Evolutionary conservation across 2,329 filamentous ascomycete genomes (phyloP).

Genomic region (Lecanicillium sp.): DNA sequence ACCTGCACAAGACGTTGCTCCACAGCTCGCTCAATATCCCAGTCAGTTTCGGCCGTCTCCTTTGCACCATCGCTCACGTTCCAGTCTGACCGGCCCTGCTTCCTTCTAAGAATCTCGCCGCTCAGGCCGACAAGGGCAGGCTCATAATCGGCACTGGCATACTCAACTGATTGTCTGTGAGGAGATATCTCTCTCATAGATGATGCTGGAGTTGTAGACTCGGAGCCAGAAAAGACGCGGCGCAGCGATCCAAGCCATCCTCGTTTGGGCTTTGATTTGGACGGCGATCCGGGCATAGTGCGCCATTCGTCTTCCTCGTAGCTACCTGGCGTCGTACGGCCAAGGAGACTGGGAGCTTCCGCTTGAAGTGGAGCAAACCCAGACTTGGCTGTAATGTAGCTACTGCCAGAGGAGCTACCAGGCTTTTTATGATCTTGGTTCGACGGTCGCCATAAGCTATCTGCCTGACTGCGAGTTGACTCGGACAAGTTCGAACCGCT

Average conservation of each 20-base stretch:
- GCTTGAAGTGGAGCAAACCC: slow-evolving; percentile 43
- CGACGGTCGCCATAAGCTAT: slow-evolving; percentile 29
- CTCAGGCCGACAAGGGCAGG: slow-evolving; percentile 32
- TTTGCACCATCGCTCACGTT: slow-evolving; percentile 24
- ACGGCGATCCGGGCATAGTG: slow-evolving; percentile 41
- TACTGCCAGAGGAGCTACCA: slow-evolving; percentile 33
- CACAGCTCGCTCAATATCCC: slow-evolving; percentile 68
- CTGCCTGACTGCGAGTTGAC: slow-evolving; percentile 37
- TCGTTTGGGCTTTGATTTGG: slow-evolving; percentile 46
- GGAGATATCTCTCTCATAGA: slow-evolving; percentile 19
- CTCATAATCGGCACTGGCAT: slow-evolving; percentile 35
- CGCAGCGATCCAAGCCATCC: slow-evolving; percentile 62
- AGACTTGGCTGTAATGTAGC: slow-evolving; percentile 45
- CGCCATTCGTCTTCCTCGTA: slow-evolving; percentile 28
- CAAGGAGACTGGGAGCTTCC: slow-evolving; percentile 40
- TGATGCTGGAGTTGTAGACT: slow-evolving; percentile 19
- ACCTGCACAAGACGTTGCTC: slow-evolving; percentile 67
- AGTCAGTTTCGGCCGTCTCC: slow-evolving; percentile 51
- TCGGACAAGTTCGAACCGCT: slow-evolving; percentile 52
- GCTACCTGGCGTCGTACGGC: slow-evolving; percentile 12
- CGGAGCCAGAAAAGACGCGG: slow-evolving; percentile 48
- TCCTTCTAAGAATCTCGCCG: slow-evolving; percentile 42
- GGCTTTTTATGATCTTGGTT: slow-evolving; percentile 27
- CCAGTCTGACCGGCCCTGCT: slow-evolving; percentile 49
- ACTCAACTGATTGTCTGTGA: slow-evolving; percentile 22